phyloP scores from a whole-genome alignment of 2,329 filamentous ascomycete species.

The Neocucurbitaria cava region DNA sequence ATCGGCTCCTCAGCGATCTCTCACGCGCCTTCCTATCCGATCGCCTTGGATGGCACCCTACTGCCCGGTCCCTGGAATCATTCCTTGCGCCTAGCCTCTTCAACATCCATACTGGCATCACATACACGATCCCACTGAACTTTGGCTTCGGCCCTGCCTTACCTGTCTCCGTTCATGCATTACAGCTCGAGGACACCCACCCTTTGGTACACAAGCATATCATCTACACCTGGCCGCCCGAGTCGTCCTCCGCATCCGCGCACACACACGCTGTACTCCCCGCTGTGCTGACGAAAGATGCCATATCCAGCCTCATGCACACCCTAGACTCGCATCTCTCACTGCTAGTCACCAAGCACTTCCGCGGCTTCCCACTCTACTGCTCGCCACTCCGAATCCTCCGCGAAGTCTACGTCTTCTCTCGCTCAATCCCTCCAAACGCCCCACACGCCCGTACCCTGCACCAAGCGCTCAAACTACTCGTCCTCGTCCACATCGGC shows the following conservation, averaged over 20 bases:
- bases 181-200: slow-evolving; percentile 26
- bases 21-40: slow-evolving; percentile 39
- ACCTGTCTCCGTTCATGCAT: slow-evolving; percentile 30
- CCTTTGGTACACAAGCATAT: slow-evolving; percentile 42
- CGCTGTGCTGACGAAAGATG: slow-evolving; percentile 34
- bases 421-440: slow-evolving; percentile 24
- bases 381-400: slow-evolving; percentile 43
- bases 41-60: slow-evolving; percentile 46
- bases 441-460: slow-evolving; percentile 32
- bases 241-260: slow-evolving; percentile 11
- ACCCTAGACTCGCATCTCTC: slow-evolving; percentile 42
- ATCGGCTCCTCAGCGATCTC: slow-evolving; percentile 38
- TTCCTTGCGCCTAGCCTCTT: slow-evolving; percentile 30
- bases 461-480: slow-evolving; percentile 45
- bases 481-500: slow-evolving; percentile 49
- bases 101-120: slow-evolving; percentile 18
- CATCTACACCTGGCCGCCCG: slow-evolving; percentile 48
- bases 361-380: slow-evolving; percentile 45
- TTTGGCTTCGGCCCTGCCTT: slow-evolving; percentile 45
- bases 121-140: slow-evolving; percentile 39
- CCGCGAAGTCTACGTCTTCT: slow-evolving; percentile 44
- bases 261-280: slow-evolving; percentile 45
- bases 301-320: slow-evolving; percentile 23
- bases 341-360: slow-evolving; percentile 42
- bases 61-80: slow-evolving; percentile 32